These are phyloP conservation scores for Amorphotheca resinae DNA, from an alignment of 495 filamentous ascomycete species.

Conservation along the genomic window DNA sequence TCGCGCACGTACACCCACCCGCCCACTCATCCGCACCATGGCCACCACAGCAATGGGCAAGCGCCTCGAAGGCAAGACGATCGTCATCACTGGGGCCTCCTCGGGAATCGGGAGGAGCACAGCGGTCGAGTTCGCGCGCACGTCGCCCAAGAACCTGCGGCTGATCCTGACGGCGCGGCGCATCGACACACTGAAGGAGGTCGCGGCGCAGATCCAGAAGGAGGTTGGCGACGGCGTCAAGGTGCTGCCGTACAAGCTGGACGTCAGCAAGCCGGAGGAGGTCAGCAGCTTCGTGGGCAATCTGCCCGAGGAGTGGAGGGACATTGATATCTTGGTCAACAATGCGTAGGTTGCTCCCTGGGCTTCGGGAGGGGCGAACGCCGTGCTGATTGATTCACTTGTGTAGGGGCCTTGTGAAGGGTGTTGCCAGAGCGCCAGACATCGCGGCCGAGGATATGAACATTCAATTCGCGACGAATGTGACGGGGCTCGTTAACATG, in stretches of 20 bases:
- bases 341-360: conserved; percentile 64
- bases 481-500: conserved; percentile 91
- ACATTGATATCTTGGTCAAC: conserved; percentile 86
- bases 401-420: conserved; percentile 68
- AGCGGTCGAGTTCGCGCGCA: conserved; percentile 85
- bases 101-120: conserved; percentile 83
- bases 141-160: conserved; percentile 67
- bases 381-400: too few species aligned
- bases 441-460: conserved; percentile 76
- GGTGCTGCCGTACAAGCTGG: conserved; percentile 70
- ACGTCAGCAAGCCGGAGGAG: conserved; percentile 71
- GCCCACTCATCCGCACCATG: conserved; percentile 37
- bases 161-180: conserved; percentile 81
- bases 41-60: conserved; percentile 59
- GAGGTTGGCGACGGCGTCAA: conserved; percentile 73
- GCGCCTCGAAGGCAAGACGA: conserved; percentile 88
- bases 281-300: conserved; percentile 59
- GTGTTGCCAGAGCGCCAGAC: conserved; percentile 72
- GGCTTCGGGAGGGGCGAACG: conserved; percentile 1
- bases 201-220: conserved; percentile 65
- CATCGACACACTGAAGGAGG: conserved; percentile 59
- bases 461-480: conserved; percentile 85
- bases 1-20: neutral
- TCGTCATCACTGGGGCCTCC: conserved; percentile 84
- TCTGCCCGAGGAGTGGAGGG: conserved; percentile 71